Percentiles rank a stretch among this genome's conserved stretches.
These are phyloP conservation scores for Boletellus ananiceps DNA, from an alignment of 768 basidiomycete genomes.

Conservation along the genomic window DNA sequence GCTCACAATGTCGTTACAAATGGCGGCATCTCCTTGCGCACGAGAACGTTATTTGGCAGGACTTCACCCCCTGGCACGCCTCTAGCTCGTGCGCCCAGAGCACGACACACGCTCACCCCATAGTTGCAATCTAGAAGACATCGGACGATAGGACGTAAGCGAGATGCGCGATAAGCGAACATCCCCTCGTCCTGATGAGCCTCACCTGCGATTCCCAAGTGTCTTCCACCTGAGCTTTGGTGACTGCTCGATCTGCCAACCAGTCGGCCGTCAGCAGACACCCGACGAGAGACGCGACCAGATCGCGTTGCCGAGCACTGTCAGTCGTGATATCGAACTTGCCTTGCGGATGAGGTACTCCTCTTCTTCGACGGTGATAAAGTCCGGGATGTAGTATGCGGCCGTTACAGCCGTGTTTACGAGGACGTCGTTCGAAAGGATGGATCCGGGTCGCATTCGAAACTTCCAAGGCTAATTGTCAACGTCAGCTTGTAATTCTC, in stretches of 20 bases:
- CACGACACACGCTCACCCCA: constrained; percentile 50
- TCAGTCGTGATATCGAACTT: constrained; percentile 5
- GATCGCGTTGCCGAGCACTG: neutral
- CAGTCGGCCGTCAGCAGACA: constrained; percentile 13
- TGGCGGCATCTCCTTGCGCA: constrained; percentile 64
- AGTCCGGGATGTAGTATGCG: constrained; percentile 72
- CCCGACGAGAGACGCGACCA: constrained; percentile 2
- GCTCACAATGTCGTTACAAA: constrained; percentile 68
- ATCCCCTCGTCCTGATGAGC: neutral
- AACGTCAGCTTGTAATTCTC: too few species aligned
- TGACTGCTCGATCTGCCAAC: constrained; percentile 62
- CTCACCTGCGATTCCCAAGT: constrained; percentile 25
- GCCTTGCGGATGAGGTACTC: constrained; percentile 75
- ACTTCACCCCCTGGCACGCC: constrained; percentile 62
- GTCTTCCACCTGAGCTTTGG: constrained; percentile 83
- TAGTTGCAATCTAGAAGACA: constrained; percentile 59
- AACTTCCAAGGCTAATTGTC: constrained; percentile 2
- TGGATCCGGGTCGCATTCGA: constrained; percentile 10
- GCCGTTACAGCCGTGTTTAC: constrained; percentile 31
- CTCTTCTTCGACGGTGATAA: constrained; percentile 74
- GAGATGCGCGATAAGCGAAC: constrained; percentile 1
- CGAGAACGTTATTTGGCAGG: constrained; percentile 59
- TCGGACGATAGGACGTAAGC: constrained; percentile 1
- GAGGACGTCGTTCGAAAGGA: constrained; percentile 6
- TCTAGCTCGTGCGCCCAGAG: constrained; percentile 1